A percentile compares a stretch with the other conserved stretches of the same genome.
phyloP scores from a whole-genome alignment of 2,329 filamentous ascomycete genomes.

The Periconia sp. region DNA sequence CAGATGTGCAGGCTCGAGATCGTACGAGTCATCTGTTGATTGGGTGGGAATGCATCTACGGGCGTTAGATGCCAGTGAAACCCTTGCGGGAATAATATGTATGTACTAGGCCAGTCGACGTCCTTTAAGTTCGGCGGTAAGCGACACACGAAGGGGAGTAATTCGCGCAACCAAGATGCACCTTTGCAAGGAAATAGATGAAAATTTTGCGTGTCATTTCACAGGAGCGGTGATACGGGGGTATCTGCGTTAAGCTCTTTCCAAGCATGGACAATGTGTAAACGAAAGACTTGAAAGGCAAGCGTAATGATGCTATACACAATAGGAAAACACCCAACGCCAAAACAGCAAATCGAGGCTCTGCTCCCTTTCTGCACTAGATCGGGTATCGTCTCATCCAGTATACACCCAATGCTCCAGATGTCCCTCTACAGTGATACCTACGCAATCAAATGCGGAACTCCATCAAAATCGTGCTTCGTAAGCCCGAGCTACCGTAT shows the following conservation, averaged over 20 bases:
- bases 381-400: constrained; percentile 8
- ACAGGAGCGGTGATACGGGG: no score
- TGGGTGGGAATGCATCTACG: no score
- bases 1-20: no score
- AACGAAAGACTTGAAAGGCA: no score
- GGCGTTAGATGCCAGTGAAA: no score
- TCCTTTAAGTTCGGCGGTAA: no score
- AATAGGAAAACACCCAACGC: not conserved
- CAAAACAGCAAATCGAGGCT: not conserved
- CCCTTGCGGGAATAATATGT: no score
- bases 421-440: not conserved
- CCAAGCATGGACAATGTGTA: no score
- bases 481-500: not conserved
- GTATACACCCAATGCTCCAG: not conserved
- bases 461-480: not conserved
- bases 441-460: not conserved
- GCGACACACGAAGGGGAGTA: no score
- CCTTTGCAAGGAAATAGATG: not conserved
- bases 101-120: no score
- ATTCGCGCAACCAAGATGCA: not conserved
- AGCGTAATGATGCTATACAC: constrained; percentile 51
- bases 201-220: not conserved
- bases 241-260: no score
- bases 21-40: no score
- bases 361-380: constrained; percentile 19